These are phyloP conservation scores for Berkeleyomyces basicola DNA, from an alignment of 2,329 filamentous ascomycete species.

Conservation along the genomic window DNA sequence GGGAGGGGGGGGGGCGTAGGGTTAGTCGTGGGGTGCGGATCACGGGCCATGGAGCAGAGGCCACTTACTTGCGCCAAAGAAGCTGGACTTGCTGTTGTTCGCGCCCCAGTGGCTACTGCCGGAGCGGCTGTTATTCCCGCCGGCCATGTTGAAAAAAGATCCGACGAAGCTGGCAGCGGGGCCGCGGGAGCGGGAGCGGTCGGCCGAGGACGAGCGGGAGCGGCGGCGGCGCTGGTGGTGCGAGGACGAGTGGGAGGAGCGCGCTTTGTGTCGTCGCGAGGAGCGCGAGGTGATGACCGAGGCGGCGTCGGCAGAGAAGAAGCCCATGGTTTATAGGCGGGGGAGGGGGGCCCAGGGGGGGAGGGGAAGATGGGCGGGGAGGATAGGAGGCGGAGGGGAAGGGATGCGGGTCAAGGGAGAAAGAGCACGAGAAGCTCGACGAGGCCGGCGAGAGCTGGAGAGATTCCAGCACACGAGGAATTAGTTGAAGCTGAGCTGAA, in stretches of 20 bases:
- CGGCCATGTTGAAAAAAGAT: slow-evolving; percentile 26
- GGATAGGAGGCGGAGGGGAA: background rate
- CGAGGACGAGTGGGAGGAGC: background rate
- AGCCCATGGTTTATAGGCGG: slow-evolving; percentile 12
- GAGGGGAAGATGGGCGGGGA: background rate
- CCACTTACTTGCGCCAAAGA: slow-evolving; percentile 6
- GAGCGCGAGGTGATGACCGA: slow-evolving; percentile 12
- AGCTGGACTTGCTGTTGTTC: slow-evolving; percentile 18
- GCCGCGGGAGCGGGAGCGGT: slow-evolving; percentile 5
- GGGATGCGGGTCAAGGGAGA: background rate
- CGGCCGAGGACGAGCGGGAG: slow-evolving; percentile 1
- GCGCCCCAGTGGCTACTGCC: slow-evolving; percentile 27
- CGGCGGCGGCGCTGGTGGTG: slow-evolving; percentile 1
- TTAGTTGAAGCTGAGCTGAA: background rate
- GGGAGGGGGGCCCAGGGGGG: background rate
- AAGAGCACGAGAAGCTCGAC: too few relatives aligned
- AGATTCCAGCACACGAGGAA: background rate
- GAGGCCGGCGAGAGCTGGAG: too few relatives aligned
- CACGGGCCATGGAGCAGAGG: background rate
- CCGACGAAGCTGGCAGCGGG: slow-evolving; percentile 17
- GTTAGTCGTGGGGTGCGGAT: too few relatives aligned
- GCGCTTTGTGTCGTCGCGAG: background rate
- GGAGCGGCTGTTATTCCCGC: slow-evolving; percentile 26
- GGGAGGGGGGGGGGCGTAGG: too few relatives aligned
- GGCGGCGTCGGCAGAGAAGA: slow-evolving; percentile 13